Conservation (phyloP, 2,329 filamentous ascomycete species). For the Microcyclosporella mali region DNA sequence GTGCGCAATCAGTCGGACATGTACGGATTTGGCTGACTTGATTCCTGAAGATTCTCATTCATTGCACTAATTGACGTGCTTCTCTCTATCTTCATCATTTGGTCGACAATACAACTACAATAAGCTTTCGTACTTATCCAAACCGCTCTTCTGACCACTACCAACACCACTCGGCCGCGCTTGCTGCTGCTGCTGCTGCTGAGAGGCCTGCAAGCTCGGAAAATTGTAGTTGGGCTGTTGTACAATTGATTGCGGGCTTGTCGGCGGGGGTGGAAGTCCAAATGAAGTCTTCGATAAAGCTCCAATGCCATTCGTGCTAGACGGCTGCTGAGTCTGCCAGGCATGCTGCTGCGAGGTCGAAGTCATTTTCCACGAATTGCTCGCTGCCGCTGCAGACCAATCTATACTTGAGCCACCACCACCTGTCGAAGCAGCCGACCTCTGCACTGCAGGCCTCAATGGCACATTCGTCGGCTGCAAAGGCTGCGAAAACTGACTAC, state of each 20-base stretch:
- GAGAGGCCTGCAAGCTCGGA: constrained; percentile 32
- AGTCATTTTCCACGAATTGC: constrained; percentile 10
- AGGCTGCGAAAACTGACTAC: constrained; percentile 35
- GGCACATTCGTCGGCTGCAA: constrained; percentile 33
- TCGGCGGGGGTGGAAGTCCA: constrained; percentile 25
- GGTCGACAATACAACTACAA: constrained; percentile 45
- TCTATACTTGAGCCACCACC: constrained; percentile 41
- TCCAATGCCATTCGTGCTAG: constrained; percentile 9
- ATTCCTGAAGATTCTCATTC: too few relatives aligned
- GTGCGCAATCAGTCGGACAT: too few relatives aligned
- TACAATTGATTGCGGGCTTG: constrained; percentile 31
- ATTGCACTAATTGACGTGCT: too few relatives aligned
- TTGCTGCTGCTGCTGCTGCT: too few relatives aligned
- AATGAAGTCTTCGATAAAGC: constrained; percentile 14
- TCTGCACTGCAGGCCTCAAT: constrained; percentile 24
- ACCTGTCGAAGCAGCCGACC: constrained; percentile 4
- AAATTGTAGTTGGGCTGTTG: constrained; percentile 35
- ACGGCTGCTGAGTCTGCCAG: too few relatives aligned
- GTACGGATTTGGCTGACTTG: too few relatives aligned
- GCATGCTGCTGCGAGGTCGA: constrained; percentile 1
- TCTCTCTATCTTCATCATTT: too few relatives aligned
- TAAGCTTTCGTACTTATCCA: constrained; percentile 65
- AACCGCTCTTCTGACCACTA: constrained; percentile 33
- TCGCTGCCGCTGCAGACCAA: constrained; percentile 42
- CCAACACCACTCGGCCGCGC: constrained; percentile 18